A percentile compares a stretch with the other conserved stretches of the same genome.
Evolutionary conservation across 768 basidiomycete genomes (phyloP).

Genomic region (Leccinum rimulosum): DNA sequence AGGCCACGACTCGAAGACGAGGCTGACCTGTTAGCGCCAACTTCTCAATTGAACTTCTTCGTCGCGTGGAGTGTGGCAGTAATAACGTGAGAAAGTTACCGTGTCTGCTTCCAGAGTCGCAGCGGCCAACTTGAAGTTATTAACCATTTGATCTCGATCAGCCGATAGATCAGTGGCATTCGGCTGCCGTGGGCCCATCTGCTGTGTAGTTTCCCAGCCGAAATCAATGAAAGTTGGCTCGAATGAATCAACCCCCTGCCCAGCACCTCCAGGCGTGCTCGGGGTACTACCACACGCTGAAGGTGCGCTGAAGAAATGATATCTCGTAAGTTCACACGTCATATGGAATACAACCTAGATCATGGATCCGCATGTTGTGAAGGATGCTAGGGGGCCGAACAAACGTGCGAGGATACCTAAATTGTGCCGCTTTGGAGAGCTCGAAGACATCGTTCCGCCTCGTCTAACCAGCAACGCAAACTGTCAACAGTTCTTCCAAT

Average conservation of each 20-base stretch:
- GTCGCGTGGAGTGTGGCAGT: no score
- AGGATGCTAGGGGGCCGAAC: background rate
- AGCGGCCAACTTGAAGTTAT: no score
- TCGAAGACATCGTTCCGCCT: background rate
- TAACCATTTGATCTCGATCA: no score
- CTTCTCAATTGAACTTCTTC: no score
- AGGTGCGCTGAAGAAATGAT: background rate
- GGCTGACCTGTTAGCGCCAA: no score
- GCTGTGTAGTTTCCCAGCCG: background rate
- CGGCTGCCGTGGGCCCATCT: background rate
- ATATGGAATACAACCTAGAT: background rate
- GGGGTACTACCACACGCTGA: background rate
- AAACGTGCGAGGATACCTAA: background rate
- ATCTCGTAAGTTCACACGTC: background rate
- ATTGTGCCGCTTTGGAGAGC: background rate
- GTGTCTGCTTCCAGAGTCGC: no score
- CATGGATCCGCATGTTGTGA: no score
- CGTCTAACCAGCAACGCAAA: background rate
- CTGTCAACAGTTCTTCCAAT: background rate
- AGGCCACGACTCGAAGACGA: no score
- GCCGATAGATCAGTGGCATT: background rate
- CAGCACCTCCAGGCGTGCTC: background rate
- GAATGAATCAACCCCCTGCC: background rate
- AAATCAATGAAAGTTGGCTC: background rate
- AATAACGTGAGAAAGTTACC: no score